Evolutionary conservation across 352 stramenopile genomes (phyloP).

Genomic region (Pythium pyrilobum): DNA sequence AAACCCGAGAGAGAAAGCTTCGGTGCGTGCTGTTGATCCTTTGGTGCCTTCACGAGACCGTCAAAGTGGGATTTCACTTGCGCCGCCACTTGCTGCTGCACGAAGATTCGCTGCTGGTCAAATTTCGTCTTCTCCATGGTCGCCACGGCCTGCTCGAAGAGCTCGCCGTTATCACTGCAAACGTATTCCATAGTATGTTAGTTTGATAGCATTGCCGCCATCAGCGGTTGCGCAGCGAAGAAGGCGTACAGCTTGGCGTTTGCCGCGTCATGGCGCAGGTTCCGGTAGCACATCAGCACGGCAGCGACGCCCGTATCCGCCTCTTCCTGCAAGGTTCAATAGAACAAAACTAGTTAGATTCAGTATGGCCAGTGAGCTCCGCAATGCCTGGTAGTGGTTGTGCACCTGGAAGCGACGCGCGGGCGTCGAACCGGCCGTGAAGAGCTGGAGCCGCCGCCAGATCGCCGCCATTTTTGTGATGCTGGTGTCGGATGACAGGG

Average conservation of each 20-base stretch:
- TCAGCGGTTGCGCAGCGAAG: background rate
- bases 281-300: constrained; percentile 74
- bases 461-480: constrained; percentile 48
- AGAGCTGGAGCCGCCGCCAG: constrained; percentile 71
- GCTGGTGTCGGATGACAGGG: no score
- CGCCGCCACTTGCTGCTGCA: constrained; percentile 51
- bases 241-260: constrained; percentile 42
- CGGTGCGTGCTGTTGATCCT: constrained; percentile 23
- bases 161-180: constrained; percentile 51
- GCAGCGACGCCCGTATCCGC: constrained; percentile 70
- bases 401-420: constrained; percentile 71
- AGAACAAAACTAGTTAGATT: background rate
- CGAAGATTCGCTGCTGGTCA: constrained; percentile 72
- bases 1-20: constrained; percentile 70
- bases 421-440: constrained; percentile 71
- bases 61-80: constrained; percentile 63
- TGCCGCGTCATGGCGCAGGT: constrained; percentile 40
- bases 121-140: constrained; percentile 73
- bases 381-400: no score
- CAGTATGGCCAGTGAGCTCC: background rate
- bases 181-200: background rate
- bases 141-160: constrained; percentile 74
- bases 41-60: constrained; percentile 48
- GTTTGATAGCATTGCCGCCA: background rate
- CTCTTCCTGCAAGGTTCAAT: constrained; percentile 48